Percentiles rank a stretch among this genome's conserved stretches.
Evolutionary conservation across 768 basidiomycete genomes (phyloP).

Genomic region (Suillus americanus): DNA sequence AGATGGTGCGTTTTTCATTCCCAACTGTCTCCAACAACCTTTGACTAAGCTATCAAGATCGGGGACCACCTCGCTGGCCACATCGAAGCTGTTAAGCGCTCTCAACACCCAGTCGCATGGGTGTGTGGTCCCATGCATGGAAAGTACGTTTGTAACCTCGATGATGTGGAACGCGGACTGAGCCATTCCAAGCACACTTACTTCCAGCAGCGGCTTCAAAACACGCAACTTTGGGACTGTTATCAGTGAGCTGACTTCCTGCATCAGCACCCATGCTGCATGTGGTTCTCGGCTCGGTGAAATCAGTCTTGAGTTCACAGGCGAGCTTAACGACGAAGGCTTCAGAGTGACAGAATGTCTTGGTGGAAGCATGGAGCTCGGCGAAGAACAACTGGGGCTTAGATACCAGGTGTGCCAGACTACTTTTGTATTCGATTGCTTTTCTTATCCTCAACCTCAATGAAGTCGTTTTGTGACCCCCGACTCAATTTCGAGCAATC

Average conservation of each 20-base stretch:
- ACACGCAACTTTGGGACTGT: slow-evolving; percentile 89
- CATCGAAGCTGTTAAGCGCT: slow-evolving; percentile 75
- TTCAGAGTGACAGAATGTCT: slow-evolving; percentile 96
- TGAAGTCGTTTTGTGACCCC: slow-evolving; percentile 90
- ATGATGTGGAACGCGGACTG: not conserved
- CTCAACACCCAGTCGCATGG: slow-evolving; percentile 89
- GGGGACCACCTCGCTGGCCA: slow-evolving; percentile 73
- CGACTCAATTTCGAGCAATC: slow-evolving; percentile 92
- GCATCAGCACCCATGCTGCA: slow-evolving; percentile 75
- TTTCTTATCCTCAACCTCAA: not conserved
- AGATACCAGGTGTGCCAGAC: slow-evolving; percentile 72
- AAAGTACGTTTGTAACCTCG: slow-evolving; percentile 63
- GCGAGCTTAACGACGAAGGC: slow-evolving; percentile 86
- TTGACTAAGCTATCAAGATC: slow-evolving; percentile 48
- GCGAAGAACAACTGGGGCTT: slow-evolving; percentile 85
- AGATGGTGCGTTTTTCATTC: slow-evolving; percentile 38
- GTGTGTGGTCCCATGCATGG: slow-evolving; percentile 99
- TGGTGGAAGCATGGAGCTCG: slow-evolving; percentile 93
- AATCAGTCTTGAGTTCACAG: slow-evolving; percentile 90
- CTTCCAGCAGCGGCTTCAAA: slow-evolving; percentile 79
- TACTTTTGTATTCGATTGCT: not conserved
- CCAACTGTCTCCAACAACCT: not conserved
- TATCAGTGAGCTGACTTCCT: slow-evolving; percentile 81
- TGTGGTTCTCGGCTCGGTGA: slow-evolving; percentile 76
- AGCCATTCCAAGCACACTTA: slow-evolving; percentile 62